Evolutionary conservation across 768 basidiomycete genomes (phyloP).

Genomic region (Pulveroboletus sp.): DNA sequence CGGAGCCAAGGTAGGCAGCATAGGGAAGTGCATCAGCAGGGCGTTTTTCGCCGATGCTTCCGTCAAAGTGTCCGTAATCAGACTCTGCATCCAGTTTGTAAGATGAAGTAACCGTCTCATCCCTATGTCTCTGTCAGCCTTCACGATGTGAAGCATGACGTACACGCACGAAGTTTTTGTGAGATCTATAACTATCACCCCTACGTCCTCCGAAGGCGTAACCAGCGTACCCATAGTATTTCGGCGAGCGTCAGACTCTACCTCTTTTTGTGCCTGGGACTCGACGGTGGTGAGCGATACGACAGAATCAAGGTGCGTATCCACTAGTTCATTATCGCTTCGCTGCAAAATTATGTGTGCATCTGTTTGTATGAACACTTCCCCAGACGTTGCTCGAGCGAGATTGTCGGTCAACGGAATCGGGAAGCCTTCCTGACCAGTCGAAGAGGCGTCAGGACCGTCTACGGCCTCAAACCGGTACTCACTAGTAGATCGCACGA

Average conservation of each 20-base stretch:
- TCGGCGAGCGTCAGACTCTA: neutral
- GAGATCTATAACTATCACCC: neutral
- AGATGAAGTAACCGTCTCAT: neutral
- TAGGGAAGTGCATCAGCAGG: neutral
- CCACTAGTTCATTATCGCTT: neutral
- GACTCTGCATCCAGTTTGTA: neutral
- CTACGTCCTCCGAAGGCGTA: neutral
- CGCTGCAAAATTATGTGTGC: neutral
- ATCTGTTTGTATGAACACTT: neutral
- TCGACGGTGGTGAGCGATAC: neutral
- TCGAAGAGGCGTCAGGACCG: neutral
- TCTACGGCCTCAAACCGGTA: too few relatives aligned
- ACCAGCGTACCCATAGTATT: neutral
- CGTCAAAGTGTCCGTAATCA: neutral
- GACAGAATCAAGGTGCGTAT: neutral
- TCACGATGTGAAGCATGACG: neutral
- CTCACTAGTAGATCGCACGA: neutral
- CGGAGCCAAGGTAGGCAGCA: neutral
- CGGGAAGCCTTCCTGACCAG: neutral
- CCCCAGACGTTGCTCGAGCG: neutral
- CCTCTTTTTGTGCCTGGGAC: neutral
- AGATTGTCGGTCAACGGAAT: neutral
- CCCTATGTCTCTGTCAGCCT: slow-evolving; percentile 3
- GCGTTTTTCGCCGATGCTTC: neutral
- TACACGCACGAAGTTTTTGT: slow-evolving; percentile 1